These are phyloP conservation scores for Phylloporus sp. DNA, from an alignment of 768 basidiomycete species.

Conservation along the genomic window DNA sequence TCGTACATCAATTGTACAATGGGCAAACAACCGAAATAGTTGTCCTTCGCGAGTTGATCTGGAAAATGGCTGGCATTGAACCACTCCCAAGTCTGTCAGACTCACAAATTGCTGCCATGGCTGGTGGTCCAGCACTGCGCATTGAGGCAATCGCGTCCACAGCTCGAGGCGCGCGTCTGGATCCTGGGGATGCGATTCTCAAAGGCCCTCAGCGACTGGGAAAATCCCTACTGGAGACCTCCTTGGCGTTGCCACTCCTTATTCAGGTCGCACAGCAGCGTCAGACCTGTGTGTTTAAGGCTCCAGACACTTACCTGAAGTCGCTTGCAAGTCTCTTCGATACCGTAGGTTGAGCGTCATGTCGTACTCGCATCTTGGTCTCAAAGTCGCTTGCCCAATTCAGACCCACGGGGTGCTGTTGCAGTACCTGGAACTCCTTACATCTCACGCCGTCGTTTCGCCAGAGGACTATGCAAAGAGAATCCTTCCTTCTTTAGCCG, in stretches of 20 bases:
- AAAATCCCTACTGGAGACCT: conserved; percentile 60
- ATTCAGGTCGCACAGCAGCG: conserved; percentile 91
- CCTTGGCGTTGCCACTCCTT: conserved; percentile 81
- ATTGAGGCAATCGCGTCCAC: conserved; percentile 83
- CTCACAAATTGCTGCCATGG: conserved; percentile 84
- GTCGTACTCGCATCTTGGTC: conserved; percentile 13
- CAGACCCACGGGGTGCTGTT: conserved; percentile 90
- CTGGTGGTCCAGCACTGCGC: conserved; percentile 82
- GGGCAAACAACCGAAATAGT: conserved; percentile 85
- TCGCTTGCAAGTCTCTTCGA: conserved; percentile 86
- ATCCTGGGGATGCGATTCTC: conserved; percentile 58
- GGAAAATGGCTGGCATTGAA: conserved; percentile 94
- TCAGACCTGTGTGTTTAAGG: conserved; percentile 75
- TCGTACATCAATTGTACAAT: conserved; percentile 84
- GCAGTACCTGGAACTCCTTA: conserved; percentile 89
- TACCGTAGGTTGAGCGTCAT: conserved; percentile 53
- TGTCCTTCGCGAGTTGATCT: conserved; percentile 88
- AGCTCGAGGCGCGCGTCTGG: conserved; percentile 70
- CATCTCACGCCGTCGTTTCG: conserved; percentile 62
- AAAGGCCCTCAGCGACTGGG: conserved; percentile 69
- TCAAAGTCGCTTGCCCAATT: conserved; percentile 20
- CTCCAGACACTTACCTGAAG: conserved; percentile 75
- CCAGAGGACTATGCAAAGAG: conserved; percentile 70
- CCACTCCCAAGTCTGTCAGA: conserved; percentile 88
- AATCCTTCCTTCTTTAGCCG: conserved; percentile 69